These are phyloP conservation scores for Monosporascus sp. DNA, from an alignment of 2,329 filamentous ascomycete genomes.

Conservation along the genomic window DNA sequence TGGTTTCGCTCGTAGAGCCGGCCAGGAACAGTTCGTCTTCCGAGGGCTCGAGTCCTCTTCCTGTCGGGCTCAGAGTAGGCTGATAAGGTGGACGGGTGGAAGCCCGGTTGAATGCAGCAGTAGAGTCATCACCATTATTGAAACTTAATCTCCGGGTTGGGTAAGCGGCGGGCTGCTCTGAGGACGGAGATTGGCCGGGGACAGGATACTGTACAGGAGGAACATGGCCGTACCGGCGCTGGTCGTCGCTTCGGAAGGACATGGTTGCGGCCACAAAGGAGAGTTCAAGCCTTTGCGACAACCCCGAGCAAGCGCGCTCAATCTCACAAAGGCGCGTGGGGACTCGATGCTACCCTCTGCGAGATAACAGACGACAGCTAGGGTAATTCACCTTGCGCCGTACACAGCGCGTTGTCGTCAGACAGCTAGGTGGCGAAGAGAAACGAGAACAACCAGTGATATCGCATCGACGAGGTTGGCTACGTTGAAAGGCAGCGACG, in stretches of 20 bases:
- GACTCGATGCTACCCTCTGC: neutral
- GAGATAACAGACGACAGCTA: neutral
- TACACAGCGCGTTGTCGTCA: neutral
- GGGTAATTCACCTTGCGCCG: neutral
- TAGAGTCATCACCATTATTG: conserved; percentile 67
- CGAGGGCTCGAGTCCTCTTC: conserved; percentile 24
- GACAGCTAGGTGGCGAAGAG: conserved; percentile 2
- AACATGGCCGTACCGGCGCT: conserved; percentile 60
- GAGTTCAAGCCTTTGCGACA: neutral
- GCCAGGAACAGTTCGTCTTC: conserved; percentile 61
- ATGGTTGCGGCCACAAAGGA: conserved; percentile 30
- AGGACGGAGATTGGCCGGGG: conserved; percentile 30
- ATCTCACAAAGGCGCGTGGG: neutral
- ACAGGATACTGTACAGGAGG: conserved; percentile 60
- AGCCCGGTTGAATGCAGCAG: conserved; percentile 37
- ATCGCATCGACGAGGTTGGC: conserved; percentile 15
- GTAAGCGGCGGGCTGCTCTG: conserved; percentile 31
- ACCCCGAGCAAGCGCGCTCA: neutral
- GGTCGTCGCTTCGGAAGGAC: conserved; percentile 59
- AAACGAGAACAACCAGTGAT: conserved; percentile 4
- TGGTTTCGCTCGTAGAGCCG: conserved; percentile 34
- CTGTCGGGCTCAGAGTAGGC: conserved; percentile 23
- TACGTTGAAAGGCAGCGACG: neutral
- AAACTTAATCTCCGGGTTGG: conserved; percentile 61
- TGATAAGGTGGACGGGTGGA: conserved; percentile 24